Percentiles rank a stretch among this genome's conserved stretches.
These are phyloP conservation scores for Anisodus acutangulus DNA, from an alignment of 257 asterid genomes.

Conservation along the genomic window DNA sequence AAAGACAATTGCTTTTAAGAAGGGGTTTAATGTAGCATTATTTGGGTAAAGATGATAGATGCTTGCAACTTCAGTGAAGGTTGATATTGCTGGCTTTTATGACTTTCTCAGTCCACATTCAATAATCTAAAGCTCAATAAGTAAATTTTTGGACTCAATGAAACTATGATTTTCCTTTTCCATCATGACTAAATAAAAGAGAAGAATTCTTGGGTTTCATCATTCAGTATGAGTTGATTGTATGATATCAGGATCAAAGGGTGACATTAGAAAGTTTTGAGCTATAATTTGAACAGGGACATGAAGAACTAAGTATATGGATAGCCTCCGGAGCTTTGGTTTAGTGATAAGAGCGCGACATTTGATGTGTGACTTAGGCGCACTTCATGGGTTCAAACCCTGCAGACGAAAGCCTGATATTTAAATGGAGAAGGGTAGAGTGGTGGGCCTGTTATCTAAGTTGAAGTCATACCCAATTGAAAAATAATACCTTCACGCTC, in stretches of 20 bases:
- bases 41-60: background rate
- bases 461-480: no score
- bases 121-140: background rate
- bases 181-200: background rate
- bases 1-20: slow-evolving; percentile 2
- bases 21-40: background rate
- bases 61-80: background rate
- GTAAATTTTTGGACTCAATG: background rate
- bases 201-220: slow-evolving; percentile 7
- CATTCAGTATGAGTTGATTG: background rate
- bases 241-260: background rate
- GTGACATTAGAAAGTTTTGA: background rate
- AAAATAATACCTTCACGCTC: no score
- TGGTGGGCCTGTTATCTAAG: background rate
- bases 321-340: background rate
- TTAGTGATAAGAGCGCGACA: background rate
- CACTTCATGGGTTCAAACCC: background rate
- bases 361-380: background rate
- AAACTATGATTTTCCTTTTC: background rate
- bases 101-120: background rate
- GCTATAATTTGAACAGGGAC: background rate
- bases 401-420: background rate
- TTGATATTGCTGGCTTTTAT: background rate
- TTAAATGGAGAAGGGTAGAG: background rate
- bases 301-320: background rate